Conservation (phyloP, 2,329 filamentous ascomycete species). For the Coniochaeta pulveracea region DNA sequence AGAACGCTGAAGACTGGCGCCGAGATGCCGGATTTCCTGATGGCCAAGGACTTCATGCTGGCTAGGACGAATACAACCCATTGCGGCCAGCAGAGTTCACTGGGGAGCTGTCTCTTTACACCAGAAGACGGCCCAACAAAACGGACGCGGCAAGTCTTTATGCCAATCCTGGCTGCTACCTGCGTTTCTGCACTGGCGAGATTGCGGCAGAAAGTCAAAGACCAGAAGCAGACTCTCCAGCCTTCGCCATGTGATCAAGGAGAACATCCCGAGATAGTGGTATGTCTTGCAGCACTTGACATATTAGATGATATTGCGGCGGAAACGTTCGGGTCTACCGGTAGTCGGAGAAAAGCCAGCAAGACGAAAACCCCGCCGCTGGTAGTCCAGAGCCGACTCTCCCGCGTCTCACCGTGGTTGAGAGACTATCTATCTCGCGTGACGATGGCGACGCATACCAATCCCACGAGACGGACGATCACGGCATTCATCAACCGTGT, state of each 20-base stretch:
- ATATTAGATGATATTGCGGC: conserved; percentile 13
- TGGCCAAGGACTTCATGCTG: background rate
- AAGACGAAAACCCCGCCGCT: background rate
- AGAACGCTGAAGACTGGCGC: too few species aligned
- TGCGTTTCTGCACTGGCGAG: too few species aligned
- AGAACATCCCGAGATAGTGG: background rate
- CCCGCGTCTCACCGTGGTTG: conserved; percentile 22
- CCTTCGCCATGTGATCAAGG: too few species aligned
- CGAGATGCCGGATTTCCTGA: conserved; percentile 1
- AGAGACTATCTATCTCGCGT: conserved; percentile 21
- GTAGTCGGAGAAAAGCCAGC: conserved; percentile 5
- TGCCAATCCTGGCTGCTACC: too few species aligned
- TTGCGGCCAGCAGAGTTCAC: conserved; percentile 2
- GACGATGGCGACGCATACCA: conserved; percentile 19
- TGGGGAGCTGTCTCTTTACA: too few species aligned
- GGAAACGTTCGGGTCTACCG: conserved; percentile 9
- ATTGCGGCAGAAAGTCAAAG: too few species aligned
- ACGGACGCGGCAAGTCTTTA: too few species aligned
- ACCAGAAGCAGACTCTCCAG: background rate
- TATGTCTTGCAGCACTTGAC: conserved; percentile 4
- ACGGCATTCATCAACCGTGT: conserved; percentile 29
- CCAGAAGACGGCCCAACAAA: too few species aligned
- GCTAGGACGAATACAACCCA: conserved; percentile 1
- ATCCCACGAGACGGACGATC: conserved; percentile 22
- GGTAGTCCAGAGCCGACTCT: conserved; percentile 8